phyloP scores from a whole-genome alignment of 176 grass and related monocot species.

The Themeda triandra region DNA sequence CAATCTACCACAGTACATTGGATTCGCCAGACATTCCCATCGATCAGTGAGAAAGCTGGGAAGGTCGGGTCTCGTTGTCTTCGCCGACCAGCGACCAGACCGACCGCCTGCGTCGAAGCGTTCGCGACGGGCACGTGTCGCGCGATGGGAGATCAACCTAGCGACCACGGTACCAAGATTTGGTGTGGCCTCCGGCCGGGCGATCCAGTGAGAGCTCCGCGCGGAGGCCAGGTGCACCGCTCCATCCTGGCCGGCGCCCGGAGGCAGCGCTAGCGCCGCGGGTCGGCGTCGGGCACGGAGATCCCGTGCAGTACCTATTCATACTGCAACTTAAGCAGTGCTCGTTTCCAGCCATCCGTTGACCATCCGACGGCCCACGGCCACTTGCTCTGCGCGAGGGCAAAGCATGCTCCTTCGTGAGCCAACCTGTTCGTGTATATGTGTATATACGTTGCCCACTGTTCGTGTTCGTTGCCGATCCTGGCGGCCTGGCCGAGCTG shows the following conservation, averaged over 20 bases:
- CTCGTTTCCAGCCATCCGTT: too few relatives aligned
- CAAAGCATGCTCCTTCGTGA: too few relatives aligned
- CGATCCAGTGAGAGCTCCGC: background rate
- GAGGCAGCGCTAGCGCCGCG: too few relatives aligned
- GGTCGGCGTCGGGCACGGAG: too few relatives aligned
- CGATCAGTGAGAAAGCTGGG: conserved; percentile 7
- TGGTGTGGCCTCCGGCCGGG: background rate
- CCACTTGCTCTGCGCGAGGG: too few relatives aligned
- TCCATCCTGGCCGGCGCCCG: background rate
- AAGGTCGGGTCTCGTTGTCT: background rate
- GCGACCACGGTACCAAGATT: background rate
- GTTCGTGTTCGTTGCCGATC: too few relatives aligned
- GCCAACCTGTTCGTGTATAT: too few relatives aligned
- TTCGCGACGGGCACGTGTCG: background rate
- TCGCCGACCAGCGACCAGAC: background rate
- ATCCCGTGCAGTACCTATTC: too few relatives aligned
- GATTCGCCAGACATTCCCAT: conserved; percentile 19
- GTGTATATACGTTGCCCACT: too few relatives aligned
- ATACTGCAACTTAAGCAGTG: too few relatives aligned
- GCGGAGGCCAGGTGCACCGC: background rate
- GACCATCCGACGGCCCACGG: too few relatives aligned
- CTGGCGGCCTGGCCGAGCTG: too few relatives aligned
- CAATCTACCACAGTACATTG: background rate
- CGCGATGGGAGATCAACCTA: background rate
- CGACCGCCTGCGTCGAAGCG: background rate